Conservation (phyloP, 768 basidiomycete species). For the Phlebiopsis gigantea region DNA sequence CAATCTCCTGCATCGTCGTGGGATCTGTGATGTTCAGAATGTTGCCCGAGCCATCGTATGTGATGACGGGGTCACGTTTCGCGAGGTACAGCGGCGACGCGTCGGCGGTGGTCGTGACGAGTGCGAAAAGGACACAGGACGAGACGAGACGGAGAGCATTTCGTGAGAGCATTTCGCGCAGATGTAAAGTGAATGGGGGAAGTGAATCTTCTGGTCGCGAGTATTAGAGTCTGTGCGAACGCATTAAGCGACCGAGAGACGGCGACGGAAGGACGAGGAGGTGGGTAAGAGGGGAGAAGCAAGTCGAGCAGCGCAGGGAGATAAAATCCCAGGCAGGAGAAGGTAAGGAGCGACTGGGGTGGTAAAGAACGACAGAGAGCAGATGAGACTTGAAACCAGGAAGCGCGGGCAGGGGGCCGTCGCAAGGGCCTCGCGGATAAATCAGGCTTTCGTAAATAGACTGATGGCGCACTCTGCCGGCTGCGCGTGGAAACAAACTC, state of each 20-base stretch:
- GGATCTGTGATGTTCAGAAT: constrained; percentile 39
- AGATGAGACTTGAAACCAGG: not conserved
- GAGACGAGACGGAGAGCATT: not conserved
- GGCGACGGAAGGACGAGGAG: not conserved
- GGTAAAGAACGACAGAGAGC: constrained; percentile 2
- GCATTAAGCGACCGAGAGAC: not conserved
- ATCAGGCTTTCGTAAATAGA: not conserved
- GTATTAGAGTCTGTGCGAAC: not conserved
- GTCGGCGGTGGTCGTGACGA: not conserved
- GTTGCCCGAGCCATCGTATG: constrained; percentile 28
- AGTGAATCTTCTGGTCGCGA: not conserved
- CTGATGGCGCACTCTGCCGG: not conserved
- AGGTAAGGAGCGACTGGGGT: constrained; percentile 3
- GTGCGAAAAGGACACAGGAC: not conserved
- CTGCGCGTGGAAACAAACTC: not conserved
- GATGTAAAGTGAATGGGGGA: not conserved
- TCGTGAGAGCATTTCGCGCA: not conserved
- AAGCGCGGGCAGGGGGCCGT: not conserved
- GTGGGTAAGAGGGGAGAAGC: not conserved
- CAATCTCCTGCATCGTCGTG: constrained; percentile 34
- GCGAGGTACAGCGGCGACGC: not conserved
- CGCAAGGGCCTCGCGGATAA: constrained; percentile 1
- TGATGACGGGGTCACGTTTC: constrained; percentile 10
- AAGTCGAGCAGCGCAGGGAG: not conserved
- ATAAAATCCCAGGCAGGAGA: not conserved